Evolutionary conservation across 140 eudicot species (phyloP).

Genomic region (Stevia rebaudiana): DNA sequence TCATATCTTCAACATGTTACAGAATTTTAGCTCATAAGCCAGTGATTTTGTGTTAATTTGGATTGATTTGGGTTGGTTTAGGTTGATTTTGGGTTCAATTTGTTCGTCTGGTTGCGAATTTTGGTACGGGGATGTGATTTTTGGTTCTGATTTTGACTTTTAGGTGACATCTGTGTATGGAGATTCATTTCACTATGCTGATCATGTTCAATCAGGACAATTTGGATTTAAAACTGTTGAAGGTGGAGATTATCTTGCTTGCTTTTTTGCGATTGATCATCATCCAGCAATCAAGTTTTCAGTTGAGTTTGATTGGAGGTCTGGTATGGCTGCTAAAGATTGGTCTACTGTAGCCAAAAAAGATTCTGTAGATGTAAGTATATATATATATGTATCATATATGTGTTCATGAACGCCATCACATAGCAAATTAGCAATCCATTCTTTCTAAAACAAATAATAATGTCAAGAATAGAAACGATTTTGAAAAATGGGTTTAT

Average conservation of each 20-base stretch:
- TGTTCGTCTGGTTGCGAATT: background rate
- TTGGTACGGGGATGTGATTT: background rate
- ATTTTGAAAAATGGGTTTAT: no score
- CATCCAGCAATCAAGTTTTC: conserved; percentile 37
- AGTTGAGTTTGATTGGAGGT: conserved; percentile 56
- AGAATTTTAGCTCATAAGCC: no score
- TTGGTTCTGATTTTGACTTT: background rate
- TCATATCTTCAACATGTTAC: no score
- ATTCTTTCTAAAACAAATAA: no score
- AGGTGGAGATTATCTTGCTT: conserved; percentile 68
- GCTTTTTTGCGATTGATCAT: conserved; percentile 51
- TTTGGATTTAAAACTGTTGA: conserved; percentile 47
- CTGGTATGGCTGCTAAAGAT: conserved; percentile 69
- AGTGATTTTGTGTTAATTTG: background rate
- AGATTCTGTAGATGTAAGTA: conserved; percentile 46
- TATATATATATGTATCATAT: no score
- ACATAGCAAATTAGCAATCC: no score
- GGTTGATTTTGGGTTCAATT: background rate
- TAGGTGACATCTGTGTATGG: conserved; percentile 53
- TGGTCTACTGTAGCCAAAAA: conserved; percentile 55
- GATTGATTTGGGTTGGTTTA: no score
- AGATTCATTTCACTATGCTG: conserved; percentile 47
- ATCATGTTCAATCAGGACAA: conserved; percentile 58
- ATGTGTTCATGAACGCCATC: no score
- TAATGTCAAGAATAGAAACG: no score